These are phyloP conservation scores for Lycium barbarum DNA, from an alignment of 257 asterid genomes.

Conservation along the genomic window DNA sequence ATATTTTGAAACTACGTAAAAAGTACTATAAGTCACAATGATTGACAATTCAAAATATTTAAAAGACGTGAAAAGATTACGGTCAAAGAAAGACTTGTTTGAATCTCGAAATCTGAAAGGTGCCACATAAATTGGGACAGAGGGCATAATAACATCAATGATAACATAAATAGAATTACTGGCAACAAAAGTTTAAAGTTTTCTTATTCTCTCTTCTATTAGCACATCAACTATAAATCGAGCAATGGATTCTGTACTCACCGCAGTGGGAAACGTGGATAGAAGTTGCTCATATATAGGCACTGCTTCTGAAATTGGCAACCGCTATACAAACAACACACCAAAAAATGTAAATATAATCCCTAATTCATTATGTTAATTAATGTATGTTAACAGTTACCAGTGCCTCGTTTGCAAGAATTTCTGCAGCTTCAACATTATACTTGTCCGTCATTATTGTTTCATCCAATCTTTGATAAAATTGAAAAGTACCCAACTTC, in stretches of 20 bases:
- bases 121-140: no score
- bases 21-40: no score
- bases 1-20: no score
- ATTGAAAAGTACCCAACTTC: background rate
- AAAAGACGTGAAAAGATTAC: no score
- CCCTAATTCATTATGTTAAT: background rate
- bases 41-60: no score
- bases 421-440: constrained; percentile 80
- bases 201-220: background rate
- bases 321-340: constrained; percentile 50
- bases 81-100: no score
- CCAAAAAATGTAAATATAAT: background rate
- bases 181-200: background rate
- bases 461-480: background rate
- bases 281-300: constrained; percentile 86
- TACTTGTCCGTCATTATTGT: constrained; percentile 40
- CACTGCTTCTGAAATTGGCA: constrained; percentile 76
- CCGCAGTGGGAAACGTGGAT: constrained; percentile 86
- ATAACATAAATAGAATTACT: background rate
- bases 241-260: constrained; percentile 30
- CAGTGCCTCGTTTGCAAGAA: constrained; percentile 84
- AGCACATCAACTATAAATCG: no score
- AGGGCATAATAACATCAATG: background rate
- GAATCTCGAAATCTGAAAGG: no score
- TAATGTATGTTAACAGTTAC: constrained; percentile 40